phyloP scores from a whole-genome alignment of 805 yeast species.

The Monosporozyma servazzii region DNA sequence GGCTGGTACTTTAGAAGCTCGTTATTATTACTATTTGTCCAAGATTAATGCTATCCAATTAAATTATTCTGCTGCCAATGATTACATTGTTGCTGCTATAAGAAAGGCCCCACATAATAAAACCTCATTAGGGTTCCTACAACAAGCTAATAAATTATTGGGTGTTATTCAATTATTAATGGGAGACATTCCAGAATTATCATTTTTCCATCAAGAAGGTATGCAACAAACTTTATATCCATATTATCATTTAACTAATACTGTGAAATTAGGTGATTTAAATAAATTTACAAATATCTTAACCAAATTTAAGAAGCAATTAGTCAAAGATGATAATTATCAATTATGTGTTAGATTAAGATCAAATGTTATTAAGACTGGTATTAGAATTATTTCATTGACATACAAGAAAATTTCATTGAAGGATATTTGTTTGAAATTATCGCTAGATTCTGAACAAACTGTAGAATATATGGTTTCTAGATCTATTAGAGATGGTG shows the following conservation, averaged over 20 bases:
- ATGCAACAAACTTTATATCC: slow-evolving; percentile 60
- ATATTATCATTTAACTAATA: slow-evolving; percentile 78
- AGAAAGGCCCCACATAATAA: slow-evolving; percentile 92
- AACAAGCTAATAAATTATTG: slow-evolving; percentile 79
- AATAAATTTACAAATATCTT: slow-evolving; percentile 67
- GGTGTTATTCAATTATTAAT: slow-evolving; percentile 84
- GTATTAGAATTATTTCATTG: slow-evolving; percentile 84
- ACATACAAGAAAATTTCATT: slow-evolving; percentile 86
- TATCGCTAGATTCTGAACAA: slow-evolving; percentile 88
- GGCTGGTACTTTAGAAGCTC: slow-evolving; percentile 78
- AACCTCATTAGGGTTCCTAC: slow-evolving; percentile 77
- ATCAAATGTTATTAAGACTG: slow-evolving; percentile 96
- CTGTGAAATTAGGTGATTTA: slow-evolving; percentile 88
- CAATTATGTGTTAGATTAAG: slow-evolving; percentile 81
- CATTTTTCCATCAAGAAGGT: slow-evolving; percentile 59
- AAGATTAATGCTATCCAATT: slow-evolving; percentile 84
- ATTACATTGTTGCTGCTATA: slow-evolving; percentile 85
- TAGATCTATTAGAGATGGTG: slow-evolving; percentile 94
- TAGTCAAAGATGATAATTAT: slow-evolving; percentile 70
- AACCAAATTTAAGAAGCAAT: slow-evolving; percentile 47
- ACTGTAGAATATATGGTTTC: slow-evolving; percentile 95
- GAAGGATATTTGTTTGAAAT: slow-evolving; percentile 86
- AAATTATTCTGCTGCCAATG: slow-evolving; percentile 84
- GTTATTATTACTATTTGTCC: slow-evolving; percentile 88
- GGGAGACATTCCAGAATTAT: slow-evolving; percentile 93